phyloP scores from a whole-genome alignment of 371 early-diverging fungal species.

The Actinomortierella ambigua region DNA sequence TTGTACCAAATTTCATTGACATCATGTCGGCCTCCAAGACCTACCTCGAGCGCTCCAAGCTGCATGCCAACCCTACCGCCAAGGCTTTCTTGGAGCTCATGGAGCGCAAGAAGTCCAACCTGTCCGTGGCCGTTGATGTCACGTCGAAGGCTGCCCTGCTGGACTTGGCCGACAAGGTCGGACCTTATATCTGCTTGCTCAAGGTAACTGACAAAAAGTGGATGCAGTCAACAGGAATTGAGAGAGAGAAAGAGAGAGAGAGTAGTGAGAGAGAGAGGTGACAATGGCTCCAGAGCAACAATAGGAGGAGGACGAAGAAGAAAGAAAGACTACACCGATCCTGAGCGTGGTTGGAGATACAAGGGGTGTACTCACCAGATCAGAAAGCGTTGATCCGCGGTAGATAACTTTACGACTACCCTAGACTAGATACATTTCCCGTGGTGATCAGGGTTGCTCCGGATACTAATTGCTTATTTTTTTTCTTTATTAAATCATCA shows the following conservation, averaged over 20 bases:
- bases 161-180: constrained; percentile 83
- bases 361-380: too few species aligned
- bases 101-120: constrained; percentile 90
- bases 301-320: too few species aligned
- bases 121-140: constrained; percentile 91
- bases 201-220: constrained; percentile 62
- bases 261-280: too few species aligned
- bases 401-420: too few species aligned
- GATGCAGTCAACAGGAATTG: not conserved
- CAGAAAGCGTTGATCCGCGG: too few species aligned
- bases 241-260: not conserved
- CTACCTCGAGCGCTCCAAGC: constrained; percentile 46
- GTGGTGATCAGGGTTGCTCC: not conserved
- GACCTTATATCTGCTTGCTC: constrained; percentile 92
- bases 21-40: constrained; percentile 42
- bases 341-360: too few species aligned
- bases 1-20: not conserved
- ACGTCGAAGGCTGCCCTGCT: constrained; percentile 86
- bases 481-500: not conserved
- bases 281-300: too few species aligned
- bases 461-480: not conserved
- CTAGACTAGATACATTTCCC: not conserved
- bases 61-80: constrained; percentile 59
- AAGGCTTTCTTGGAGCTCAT: constrained; percentile 79
- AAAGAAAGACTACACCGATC: too few species aligned